Evolutionary conservation across 768 basidiomycete genomes (phyloP), one percentile per base, ranked within the genome.

Genomic region (Suillus spraguei): DNA sequence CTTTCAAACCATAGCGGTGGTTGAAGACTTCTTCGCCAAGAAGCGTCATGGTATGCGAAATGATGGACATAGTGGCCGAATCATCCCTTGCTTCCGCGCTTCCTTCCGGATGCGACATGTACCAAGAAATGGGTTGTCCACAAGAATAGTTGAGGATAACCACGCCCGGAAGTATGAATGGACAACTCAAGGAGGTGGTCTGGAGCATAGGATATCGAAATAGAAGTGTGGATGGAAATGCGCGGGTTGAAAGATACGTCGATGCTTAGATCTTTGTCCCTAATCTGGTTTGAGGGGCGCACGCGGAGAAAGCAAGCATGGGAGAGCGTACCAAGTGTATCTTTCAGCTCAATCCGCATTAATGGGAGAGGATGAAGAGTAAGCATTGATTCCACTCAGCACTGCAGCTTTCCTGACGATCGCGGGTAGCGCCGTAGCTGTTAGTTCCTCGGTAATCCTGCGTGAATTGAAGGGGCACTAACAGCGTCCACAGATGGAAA

Each of bases 91-190:
- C 39, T 3, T 49, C 54, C 9, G 49, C 17, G 17, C 44, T 5
- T 55, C 63, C 47, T 1, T 77, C 71, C 32, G 79, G 75, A 67
- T 77, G 74, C 55, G 80, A 80, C 41, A 91, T 83, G 11, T 87
- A 72, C 96, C 96, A 98, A 0, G 93, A 90, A 38, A 97, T 90
- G 1, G 90, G 88, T 44, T 90, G 85, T 0, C 81, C 88, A 5
- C 92, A 88, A 22, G 85, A 84, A 72, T 98, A 96, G 70, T 99
- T 97, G 58, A 97, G 79, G 6, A 88, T 78, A 76, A 98, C 96
- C 39, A 96, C 79, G 16, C 92, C 93, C 0, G 96, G 96, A 44
- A 98, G 81, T 38, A 98, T 85, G 13, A 97, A 81, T 1, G 95
- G 93, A 66, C 89, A 81, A 0, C 89, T 85, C 7, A 81, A 75